phyloP scores from a whole-genome alignment of 2,329 filamentous ascomycete species.

The Fusarium caatingaense region DNA sequence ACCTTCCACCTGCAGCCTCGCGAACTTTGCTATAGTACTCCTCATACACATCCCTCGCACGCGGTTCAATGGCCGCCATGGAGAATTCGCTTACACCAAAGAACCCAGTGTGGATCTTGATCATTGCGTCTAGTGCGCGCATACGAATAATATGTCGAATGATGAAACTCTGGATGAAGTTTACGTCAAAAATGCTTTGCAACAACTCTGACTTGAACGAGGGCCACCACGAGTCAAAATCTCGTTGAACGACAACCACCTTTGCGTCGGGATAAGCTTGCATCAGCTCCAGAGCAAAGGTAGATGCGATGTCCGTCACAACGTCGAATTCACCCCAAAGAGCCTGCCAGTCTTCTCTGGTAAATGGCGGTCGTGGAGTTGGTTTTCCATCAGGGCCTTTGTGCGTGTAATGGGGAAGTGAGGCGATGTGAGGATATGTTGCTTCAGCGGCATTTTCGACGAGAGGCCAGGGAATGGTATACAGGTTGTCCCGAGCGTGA shows the following conservation, averaged over 20 bases:
- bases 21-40: constrained; percentile 5
- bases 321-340: constrained; percentile 20
- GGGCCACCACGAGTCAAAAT: constrained; percentile 14
- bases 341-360: not conserved
- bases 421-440: constrained; percentile 10
- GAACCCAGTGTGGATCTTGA: constrained; percentile 9
- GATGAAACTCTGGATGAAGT: not conserved
- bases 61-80: not conserved
- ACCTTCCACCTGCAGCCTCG: not conserved
- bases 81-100: not conserved
- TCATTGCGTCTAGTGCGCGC: not conserved
- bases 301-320: constrained; percentile 6
- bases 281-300: constrained; percentile 8
- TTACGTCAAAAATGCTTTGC: not conserved
- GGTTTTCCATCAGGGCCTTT: not conserved
- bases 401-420: constrained; percentile 1
- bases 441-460: constrained; percentile 23
- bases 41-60: not conserved
- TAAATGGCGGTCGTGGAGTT: not conserved
- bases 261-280: constrained; percentile 19
- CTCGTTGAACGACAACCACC: not conserved
- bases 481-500: not conserved
- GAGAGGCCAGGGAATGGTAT: not conserved
- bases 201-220: not conserved
- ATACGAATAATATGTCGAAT: not conserved